Percentiles rank a stretch among this genome's conserved stretches.
phyloP scores from a whole-genome alignment of 495 filamentous ascomycete species.

The Apodospora peruviana region DNA sequence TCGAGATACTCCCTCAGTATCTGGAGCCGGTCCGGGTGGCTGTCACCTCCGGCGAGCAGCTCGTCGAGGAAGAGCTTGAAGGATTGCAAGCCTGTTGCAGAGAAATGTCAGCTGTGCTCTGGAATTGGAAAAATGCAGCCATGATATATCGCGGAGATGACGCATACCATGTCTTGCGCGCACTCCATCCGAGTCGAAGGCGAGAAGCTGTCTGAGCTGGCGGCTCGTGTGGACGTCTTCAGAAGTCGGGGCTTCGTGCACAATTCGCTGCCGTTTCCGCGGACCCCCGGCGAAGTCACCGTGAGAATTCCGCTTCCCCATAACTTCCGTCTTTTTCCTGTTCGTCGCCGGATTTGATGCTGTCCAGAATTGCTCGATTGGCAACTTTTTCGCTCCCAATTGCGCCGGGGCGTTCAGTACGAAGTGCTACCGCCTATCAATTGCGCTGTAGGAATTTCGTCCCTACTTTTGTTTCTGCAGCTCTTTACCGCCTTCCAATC shows the following conservation, averaged over 20 bases:
- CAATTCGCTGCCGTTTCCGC: slow-evolving; percentile 29
- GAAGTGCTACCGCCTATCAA: background rate
- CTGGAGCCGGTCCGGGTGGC: slow-evolving; percentile 37
- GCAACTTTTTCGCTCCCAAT: background rate
- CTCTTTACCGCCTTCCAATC: slow-evolving; percentile 19
- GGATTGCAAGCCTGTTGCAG: slow-evolving; percentile 55
- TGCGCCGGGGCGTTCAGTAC: no score
- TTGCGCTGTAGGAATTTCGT: slow-evolving; percentile 13
- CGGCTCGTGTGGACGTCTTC: slow-evolving; percentile 51
- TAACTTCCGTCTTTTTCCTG: slow-evolving; percentile 8
- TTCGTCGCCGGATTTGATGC: background rate
- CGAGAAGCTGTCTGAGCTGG: slow-evolving; percentile 58
- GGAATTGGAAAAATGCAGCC: background rate
- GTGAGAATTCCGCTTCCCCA: slow-evolving; percentile 36
- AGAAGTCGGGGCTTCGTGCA: slow-evolving; percentile 44
- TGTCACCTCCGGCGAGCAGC: slow-evolving; percentile 51
- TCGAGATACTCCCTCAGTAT: slow-evolving; percentile 73
- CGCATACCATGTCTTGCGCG: slow-evolving; percentile 59
- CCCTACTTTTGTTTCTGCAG: slow-evolving; percentile 11
- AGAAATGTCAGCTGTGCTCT: background rate
- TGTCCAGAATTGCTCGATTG: background rate
- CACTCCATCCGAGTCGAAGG: slow-evolving; percentile 58
- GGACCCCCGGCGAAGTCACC: slow-evolving; percentile 21
- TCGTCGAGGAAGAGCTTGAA: slow-evolving; percentile 72
- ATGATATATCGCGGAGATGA: background rate